These are phyloP conservation scores for Botryotinia calthae DNA, from an alignment of 2,329 filamentous ascomycete species.

Conservation along the genomic window DNA sequence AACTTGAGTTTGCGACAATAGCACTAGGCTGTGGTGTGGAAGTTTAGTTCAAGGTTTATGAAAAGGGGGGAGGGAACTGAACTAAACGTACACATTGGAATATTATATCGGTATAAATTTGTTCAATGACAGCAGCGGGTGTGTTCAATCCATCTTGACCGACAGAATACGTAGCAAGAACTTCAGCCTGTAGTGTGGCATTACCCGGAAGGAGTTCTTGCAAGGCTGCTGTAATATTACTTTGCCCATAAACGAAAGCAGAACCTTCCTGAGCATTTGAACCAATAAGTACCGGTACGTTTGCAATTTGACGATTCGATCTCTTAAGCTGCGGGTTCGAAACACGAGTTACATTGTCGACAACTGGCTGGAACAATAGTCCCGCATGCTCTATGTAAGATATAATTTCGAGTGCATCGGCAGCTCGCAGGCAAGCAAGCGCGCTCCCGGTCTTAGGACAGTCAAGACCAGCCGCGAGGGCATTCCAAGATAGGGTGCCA, in stretches of 20 bases:
- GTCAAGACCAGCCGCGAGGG: neutral
- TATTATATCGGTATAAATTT: conserved; percentile 8
- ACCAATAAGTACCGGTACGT: conserved; percentile 16
- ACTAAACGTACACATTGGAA: conserved; percentile 16
- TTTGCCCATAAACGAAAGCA: neutral
- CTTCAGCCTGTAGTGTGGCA: neutral
- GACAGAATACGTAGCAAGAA: neutral
- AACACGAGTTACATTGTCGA: conserved; percentile 7
- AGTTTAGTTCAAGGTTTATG: neutral
- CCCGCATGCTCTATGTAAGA: conserved; percentile 2
- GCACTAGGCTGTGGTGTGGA: neutral
- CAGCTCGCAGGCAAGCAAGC: conserved; percentile 13
- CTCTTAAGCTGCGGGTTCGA: neutral
- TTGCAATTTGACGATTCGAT: neutral
- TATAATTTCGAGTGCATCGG: conserved; percentile 2
- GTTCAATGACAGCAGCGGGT: neutral
- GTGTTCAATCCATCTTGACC: conserved; percentile 3
- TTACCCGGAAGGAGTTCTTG: neutral
- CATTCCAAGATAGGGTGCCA: neutral
- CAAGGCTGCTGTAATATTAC: neutral
- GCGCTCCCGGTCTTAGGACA: neutral
- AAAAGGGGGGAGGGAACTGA: too few species aligned
- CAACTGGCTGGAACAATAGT: neutral
- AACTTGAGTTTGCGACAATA: conserved; percentile 3
- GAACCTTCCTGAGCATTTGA: conserved; percentile 15